Conservation (phyloP, 805 yeast species). For the Metschnikowia lachancei region DNA sequence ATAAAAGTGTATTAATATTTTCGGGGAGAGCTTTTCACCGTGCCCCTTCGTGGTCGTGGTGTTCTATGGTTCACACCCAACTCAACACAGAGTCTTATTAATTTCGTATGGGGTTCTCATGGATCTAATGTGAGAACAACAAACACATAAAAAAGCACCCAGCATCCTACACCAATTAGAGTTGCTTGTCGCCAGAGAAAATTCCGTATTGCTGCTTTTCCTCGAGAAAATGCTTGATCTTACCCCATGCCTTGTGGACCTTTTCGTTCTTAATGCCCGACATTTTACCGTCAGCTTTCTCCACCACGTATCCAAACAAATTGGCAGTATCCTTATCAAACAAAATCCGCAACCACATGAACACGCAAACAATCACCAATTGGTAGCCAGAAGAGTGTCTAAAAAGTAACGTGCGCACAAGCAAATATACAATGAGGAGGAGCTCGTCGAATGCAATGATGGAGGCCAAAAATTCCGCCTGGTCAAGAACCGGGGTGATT, state of each 20-base stretch:
- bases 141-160: too few species aligned
- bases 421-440: slow-evolving; percentile 49
- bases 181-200: slow-evolving; percentile 5
- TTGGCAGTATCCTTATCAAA: slow-evolving; percentile 48
- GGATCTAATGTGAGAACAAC: too few species aligned
- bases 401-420: slow-evolving; percentile 57
- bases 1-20: too few species aligned
- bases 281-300: slow-evolving; percentile 43
- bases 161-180: neutral
- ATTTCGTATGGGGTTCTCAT: too few species aligned
- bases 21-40: too few species aligned
- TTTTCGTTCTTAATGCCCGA: slow-evolving; percentile 45
- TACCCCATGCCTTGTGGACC: slow-evolving; percentile 38
- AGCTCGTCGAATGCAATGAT: slow-evolving; percentile 62
- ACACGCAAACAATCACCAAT: slow-evolving; percentile 51
- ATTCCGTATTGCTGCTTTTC: slow-evolving; percentile 24
- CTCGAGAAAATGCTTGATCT: slow-evolving; percentile 29
- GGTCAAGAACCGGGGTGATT: slow-evolving; percentile 38
- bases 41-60: too few species aligned
- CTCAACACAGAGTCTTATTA: too few species aligned
- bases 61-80: too few species aligned
- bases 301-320: slow-evolving; percentile 41
- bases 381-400: slow-evolving; percentile 72
- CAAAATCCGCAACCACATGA: slow-evolving; percentile 71
- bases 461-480: slow-evolving; percentile 40